phyloP scores from a whole-genome alignment of 129 eudicot genomes.

The Heracleum sosnowskyi region DNA sequence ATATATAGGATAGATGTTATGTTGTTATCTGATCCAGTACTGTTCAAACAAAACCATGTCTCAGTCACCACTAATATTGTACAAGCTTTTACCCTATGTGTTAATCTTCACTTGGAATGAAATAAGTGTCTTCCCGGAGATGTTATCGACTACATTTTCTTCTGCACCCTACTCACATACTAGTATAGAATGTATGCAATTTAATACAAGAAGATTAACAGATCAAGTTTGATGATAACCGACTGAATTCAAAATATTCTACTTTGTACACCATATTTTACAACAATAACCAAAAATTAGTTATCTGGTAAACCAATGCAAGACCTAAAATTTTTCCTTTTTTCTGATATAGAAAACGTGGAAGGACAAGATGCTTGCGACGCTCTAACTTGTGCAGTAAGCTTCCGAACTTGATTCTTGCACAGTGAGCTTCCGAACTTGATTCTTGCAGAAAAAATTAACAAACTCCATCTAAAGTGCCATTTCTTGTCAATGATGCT shows the following conservation, averaged over 20 bases:
- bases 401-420: no score
- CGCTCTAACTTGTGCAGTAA: no score
- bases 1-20: no score
- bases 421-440: constrained; percentile 80
- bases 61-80: no score
- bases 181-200: no score
- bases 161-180: no score
- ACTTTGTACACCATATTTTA: background rate
- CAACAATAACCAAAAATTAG: background rate
- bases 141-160: no score
- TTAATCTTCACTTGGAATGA: no score
- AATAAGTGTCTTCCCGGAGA: no score
- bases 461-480: constrained; percentile 87
- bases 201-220: background rate
- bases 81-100: no score
- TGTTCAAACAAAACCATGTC: no score
- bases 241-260: background rate
- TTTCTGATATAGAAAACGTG: background rate
- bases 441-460: constrained; percentile 84
- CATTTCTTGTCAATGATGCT: constrained; percentile 90
- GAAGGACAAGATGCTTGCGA: constrained; percentile 56
- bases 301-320: background rate
- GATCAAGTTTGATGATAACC: background rate
- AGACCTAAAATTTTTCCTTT: background rate
- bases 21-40: no score